A percentile compares a stretch with the other conserved stretches of the same genome.
phyloP scores from a whole-genome alignment of 768 basidiomycete species.

The Aureoboletus auriporus region DNA sequence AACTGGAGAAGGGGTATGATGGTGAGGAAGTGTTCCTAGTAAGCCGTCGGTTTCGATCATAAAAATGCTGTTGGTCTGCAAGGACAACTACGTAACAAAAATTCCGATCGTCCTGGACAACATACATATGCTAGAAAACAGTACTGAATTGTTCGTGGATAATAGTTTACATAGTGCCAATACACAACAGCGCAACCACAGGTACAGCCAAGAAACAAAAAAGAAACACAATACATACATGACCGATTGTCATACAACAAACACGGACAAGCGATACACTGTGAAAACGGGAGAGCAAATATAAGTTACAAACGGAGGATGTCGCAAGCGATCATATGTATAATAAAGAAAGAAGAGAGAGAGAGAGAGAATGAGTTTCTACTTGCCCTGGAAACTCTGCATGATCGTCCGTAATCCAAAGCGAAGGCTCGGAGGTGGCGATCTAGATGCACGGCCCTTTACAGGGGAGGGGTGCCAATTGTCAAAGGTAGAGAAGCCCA shows the following conservation, averaged over 20 bases:
- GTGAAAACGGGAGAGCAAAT: conserved; percentile 21
- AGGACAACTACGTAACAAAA: no score
- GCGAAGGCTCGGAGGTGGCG: conserved; percentile 32
- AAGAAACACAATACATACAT: conserved; percentile 14
- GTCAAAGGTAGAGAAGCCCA: conserved; percentile 65
- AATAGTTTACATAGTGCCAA: conserved; percentile 26
- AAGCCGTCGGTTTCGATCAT: no score
- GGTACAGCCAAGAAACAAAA: conserved; percentile 17
- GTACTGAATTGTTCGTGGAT: conserved; percentile 2
- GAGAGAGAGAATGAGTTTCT: conserved; percentile 5
- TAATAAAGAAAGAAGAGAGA: conserved; percentile 1
- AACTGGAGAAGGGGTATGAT: no score
- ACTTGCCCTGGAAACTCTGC: conserved; percentile 39
- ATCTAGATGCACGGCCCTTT: conserved; percentile 23
- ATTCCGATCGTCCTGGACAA: no score
- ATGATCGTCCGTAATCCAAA: conserved; percentile 50
- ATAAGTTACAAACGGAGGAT: conserved; percentile 22
- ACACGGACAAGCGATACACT: conserved; percentile 16
- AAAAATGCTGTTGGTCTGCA: no score
- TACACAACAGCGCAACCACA: conserved; percentile 13
- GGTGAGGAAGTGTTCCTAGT: no score
- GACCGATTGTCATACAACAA: conserved; percentile 18
- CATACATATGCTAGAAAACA: background rate
- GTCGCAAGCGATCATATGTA: conserved; percentile 11
- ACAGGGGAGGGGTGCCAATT: conserved; percentile 28